Conservation (phyloP, 129 eudicot genomes). For the Sambucus nigra region DNA sequence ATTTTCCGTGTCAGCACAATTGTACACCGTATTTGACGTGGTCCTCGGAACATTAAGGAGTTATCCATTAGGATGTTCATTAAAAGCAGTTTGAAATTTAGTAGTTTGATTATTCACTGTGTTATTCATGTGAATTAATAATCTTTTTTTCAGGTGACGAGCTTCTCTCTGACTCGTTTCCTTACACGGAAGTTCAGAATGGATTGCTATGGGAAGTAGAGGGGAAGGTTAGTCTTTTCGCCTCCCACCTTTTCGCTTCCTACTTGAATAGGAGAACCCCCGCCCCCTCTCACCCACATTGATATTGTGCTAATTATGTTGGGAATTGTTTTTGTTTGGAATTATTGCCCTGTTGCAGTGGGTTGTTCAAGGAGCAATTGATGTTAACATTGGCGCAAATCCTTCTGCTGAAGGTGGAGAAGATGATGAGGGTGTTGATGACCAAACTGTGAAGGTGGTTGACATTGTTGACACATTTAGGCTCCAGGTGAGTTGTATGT, state of each 20-base stretch:
- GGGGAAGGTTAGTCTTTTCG: constrained; percentile 34
- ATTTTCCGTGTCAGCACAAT: too few species aligned
- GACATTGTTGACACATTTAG: constrained; percentile 87
- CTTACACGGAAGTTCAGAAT: constrained; percentile 43
- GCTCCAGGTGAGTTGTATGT: constrained; percentile 48
- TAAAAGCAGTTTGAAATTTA: neutral
- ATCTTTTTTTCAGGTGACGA: constrained; percentile 42
- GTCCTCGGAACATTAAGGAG: too few species aligned
- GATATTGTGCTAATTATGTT: too few species aligned
- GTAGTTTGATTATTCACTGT: neutral
- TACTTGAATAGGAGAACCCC: too few species aligned
- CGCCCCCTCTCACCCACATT: too few species aligned
- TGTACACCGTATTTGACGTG: too few species aligned
- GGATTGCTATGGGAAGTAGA: constrained; percentile 73
- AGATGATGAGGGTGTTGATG: constrained; percentile 67
- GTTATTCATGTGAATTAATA: neutral
- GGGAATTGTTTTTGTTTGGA: neutral
- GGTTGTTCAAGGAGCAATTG: constrained; percentile 69
- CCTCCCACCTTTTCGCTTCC: neutral
- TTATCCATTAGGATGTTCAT: neutral
- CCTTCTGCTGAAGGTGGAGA: constrained; percentile 74
- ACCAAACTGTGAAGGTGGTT: constrained; percentile 69
- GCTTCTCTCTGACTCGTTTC: constrained; percentile 73
- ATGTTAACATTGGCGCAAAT: constrained; percentile 63
- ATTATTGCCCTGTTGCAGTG: constrained; percentile 31